Base-by-base conservation (phyloP, 2,329 filamentous ascomycete genomes). In the Penicillium sp. region DNA sequence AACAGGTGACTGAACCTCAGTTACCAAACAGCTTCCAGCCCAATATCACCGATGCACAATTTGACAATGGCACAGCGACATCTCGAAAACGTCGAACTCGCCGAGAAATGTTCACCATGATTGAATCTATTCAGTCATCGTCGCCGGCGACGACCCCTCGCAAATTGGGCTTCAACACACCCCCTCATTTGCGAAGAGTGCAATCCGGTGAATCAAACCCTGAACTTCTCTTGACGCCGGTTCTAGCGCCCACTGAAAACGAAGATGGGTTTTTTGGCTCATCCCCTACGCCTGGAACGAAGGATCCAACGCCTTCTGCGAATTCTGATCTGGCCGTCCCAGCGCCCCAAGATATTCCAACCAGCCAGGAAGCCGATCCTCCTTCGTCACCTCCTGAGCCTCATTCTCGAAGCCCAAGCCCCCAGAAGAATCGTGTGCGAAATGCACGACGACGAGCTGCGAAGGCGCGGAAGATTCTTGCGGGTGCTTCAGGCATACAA, bases 71-170 rank as follows among this genome's bases (percentile, higher is more conserved):
- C 29, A 84, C 86, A 11, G 84, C 86, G 0, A 78, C 80, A 0
- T 62, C 67, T 3, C 86, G 90, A 52, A 91, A 89, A 0, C 91
- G 94, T 63, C 74, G 86, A 47, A 91, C 95, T 68, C 81, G 81
- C 43, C 73, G 73, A 8, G 85, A 88, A 59, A 83, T 82, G 22
- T 82, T 84, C 5, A 80, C 80, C 0, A 77, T 93, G 58, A 93
- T 92, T 62, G 81, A 88, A 1, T 84, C 87, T 18, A 79, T 92
- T 24, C 79, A 80, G 29, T 87, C 86, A 13, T 72, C 71, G 11
- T 72, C 72, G 2, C 63, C 67, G 5, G 56, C 57, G 4, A 49
- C 69, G 62, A 59, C 71, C 49, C 64, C 66, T 55, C 63, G 58
- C 54, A 52, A 63, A 55, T 47, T 61, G 27, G 67, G 61, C 34